Conservation (phyloP, 306 rosid species). For the Ormosia semicastrata region DNA sequence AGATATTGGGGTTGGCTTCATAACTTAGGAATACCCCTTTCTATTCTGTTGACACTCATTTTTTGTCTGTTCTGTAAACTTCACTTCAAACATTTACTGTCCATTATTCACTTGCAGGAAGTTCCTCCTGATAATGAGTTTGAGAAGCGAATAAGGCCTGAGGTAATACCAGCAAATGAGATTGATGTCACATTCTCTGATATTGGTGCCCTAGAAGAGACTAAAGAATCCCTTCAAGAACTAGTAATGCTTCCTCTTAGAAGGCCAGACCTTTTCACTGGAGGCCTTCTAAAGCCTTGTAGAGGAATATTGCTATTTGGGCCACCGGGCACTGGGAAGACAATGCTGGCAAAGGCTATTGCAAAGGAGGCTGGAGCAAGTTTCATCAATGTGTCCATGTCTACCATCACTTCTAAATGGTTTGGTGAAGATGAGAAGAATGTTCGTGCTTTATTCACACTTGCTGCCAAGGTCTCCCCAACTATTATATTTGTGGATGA, state of each 20-base stretch:
- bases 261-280: conserved; percentile 92
- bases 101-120: conserved; percentile 49
- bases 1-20: background rate
- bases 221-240: conserved; percentile 95
- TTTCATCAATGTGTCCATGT: conserved; percentile 97
- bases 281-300: conserved; percentile 94
- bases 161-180: conserved; percentile 87
- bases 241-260: conserved; percentile 95
- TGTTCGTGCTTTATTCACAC: conserved; percentile 86
- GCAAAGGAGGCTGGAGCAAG: conserved; percentile 98
- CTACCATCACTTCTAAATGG: conserved; percentile 98
- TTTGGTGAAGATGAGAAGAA: conserved; percentile 99
- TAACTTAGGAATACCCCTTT: background rate
- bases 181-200: conserved; percentile 77
- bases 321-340: conserved; percentile 98
- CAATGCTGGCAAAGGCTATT: conserved; percentile 97
- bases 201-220: conserved; percentile 87
- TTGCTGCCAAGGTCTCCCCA: conserved; percentile 93
- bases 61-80: background rate
- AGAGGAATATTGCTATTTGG: conserved; percentile 92
- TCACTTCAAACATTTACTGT: conserved; percentile 11
- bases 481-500: conserved; percentile 96
- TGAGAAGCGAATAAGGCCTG: conserved; percentile 94
- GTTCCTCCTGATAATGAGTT: conserved; percentile 85
- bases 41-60: background rate